Percentiles rank a stretch among this genome's conserved stretches.
phyloP scores from a whole-genome alignment of 352 stramenopile genomes.

The Phytopythium litorale region DNA sequence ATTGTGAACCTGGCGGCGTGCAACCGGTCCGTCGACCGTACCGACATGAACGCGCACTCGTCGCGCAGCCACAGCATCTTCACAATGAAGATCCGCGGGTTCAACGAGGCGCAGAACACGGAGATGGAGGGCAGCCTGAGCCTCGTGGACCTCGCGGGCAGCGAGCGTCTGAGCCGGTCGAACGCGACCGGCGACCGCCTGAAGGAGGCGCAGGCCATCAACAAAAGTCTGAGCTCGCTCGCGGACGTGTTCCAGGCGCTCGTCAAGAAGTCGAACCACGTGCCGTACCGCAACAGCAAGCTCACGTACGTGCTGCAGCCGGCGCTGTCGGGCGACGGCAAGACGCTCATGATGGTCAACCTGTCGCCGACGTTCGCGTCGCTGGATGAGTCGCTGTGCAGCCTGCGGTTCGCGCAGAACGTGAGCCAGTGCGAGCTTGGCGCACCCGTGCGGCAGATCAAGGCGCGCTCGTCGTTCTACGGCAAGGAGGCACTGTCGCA shows the following conservation, averaged over 20 bases:
- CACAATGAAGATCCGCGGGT: constrained; percentile 89
- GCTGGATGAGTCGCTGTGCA: constrained; percentile 97
- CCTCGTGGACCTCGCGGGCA: constrained; percentile 93
- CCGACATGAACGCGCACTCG: constrained; percentile 98
- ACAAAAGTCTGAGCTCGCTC: constrained; percentile 98
- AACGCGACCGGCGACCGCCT: constrained; percentile 89
- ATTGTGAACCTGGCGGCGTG: constrained; percentile 88
- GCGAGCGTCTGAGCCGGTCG: constrained; percentile 94
- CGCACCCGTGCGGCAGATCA: constrained; percentile 89
- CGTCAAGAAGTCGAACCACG: constrained; percentile 93
- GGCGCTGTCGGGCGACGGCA: constrained; percentile 97
- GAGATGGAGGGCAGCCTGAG: constrained; percentile 93
- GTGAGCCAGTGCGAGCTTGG: constrained; percentile 98
- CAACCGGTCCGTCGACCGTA: constrained; percentile 95
- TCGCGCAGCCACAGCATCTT: constrained; percentile 98
- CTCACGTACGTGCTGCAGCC: constrained; percentile 99
- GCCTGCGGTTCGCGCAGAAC: constrained; percentile 96
- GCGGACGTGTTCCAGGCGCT: constrained; percentile 99
- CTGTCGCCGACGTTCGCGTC: constrained; percentile 94
- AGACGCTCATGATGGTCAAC: constrained; percentile 99
- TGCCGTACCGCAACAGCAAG: constrained; percentile 99
- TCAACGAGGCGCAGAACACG: constrained; percentile 87
- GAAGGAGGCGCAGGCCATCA: constrained; percentile 98
- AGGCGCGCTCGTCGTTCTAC: constrained; percentile 32
- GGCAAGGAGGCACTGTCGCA: constrained; percentile 5